These are phyloP conservation scores for Monilinia vaccinii-corymbosi DNA, from an alignment of 2,329 filamentous ascomycete genomes.

Conservation along the genomic window DNA sequence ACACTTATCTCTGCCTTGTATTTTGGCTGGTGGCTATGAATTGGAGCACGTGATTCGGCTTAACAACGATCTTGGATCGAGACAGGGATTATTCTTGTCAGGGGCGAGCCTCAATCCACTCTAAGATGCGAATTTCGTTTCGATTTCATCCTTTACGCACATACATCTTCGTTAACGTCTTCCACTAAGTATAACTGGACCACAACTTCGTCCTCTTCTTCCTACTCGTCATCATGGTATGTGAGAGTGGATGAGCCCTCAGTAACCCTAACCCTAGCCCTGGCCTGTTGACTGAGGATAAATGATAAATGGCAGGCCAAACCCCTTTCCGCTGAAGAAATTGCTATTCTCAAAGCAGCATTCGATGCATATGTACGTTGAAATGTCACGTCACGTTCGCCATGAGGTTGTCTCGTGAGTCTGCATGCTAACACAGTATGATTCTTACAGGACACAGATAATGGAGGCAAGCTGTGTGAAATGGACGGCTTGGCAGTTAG, in stretches of 20 bases:
- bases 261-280: too few species aligned
- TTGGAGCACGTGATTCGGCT: too few species aligned
- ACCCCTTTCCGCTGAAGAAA: constrained; percentile 7
- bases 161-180: background rate
- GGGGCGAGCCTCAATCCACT: background rate
- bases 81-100: background rate
- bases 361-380: constrained; percentile 11
- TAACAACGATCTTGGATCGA: background rate
- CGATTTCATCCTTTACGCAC: background rate
- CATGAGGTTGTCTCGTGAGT: background rate
- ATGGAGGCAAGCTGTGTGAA: background rate
- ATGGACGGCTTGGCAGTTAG: background rate
- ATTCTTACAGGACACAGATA: constrained; percentile 9
- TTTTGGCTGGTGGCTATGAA: too few species aligned
- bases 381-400: background rate
- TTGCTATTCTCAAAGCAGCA: constrained; percentile 7
- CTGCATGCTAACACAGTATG: background rate
- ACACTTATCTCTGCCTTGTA: too few species aligned
- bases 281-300: background rate
- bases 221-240: background rate
- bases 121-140: background rate
- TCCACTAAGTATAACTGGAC: background rate
- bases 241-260: accelerated
- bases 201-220: too few species aligned
- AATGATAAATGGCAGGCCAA: background rate